Conservation (phyloP, 1,139 yeast genomes). For the Suhomyces wounanorum region DNA sequence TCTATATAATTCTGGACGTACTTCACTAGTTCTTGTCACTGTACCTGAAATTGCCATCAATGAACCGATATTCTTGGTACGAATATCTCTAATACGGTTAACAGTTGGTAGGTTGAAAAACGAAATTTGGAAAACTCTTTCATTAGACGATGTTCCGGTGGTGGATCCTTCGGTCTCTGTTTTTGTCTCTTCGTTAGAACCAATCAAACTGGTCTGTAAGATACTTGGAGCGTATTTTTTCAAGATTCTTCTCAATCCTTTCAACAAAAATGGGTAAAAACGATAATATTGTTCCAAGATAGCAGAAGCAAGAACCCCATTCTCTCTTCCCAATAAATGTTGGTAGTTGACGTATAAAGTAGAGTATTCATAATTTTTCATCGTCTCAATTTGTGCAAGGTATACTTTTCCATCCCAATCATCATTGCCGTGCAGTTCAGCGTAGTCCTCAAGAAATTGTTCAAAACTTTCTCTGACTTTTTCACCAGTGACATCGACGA, state of each 20-base stretch:
- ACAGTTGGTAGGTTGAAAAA: constrained; percentile 84
- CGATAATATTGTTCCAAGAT: constrained; percentile 89
- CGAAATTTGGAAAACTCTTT: constrained; percentile 83
- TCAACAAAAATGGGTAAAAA: constrained; percentile 80
- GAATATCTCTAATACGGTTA: constrained; percentile 83
- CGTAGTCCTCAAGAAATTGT: constrained; percentile 66
- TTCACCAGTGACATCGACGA: constrained; percentile 89
- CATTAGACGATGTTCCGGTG: constrained; percentile 46
- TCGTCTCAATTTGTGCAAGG: constrained; percentile 76
- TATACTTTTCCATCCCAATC: constrained; percentile 61
- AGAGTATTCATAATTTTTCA: constrained; percentile 73
- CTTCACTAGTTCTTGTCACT: constrained; percentile 95
- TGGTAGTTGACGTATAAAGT: constrained; percentile 85
- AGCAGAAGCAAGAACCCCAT: constrained; percentile 89
- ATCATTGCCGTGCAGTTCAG: constrained; percentile 36
- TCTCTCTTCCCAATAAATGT: constrained; percentile 73
- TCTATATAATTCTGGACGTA: constrained; percentile 87
- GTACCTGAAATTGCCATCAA: constrained; percentile 90
- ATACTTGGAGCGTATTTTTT: constrained; percentile 77
- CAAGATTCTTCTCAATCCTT: constrained; percentile 72
- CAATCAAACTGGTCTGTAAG: constrained; percentile 50
- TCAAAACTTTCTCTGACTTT: constrained; percentile 91
- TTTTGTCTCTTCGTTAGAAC: constrained; percentile 18
- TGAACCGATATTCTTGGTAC: constrained; percentile 87
- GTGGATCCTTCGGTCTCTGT: constrained; percentile 26